Conservation (phyloP, 306 rosid genomes). For the Prunus davidiana region DNA sequence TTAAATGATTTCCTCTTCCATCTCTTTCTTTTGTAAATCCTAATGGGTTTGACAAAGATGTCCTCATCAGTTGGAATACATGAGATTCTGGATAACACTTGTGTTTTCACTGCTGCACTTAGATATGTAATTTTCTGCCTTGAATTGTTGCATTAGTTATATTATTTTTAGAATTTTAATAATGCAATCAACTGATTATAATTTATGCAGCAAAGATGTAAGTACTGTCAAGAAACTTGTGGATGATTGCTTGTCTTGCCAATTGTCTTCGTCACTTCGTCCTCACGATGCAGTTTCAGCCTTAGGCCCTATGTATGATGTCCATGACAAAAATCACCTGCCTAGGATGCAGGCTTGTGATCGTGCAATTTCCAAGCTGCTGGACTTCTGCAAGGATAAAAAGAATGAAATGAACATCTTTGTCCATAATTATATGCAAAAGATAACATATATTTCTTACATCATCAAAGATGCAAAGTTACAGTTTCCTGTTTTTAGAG, state of each 20-base stretch:
- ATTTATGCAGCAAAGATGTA: slow-evolving; percentile 88
- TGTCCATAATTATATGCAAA: slow-evolving; percentile 81
- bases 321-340: slow-evolving; percentile 83
- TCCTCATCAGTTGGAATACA: too few relatives aligned
- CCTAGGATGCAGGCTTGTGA: slow-evolving; percentile 89
- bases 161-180: neutral
- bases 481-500: slow-evolving; percentile 94
- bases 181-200: neutral
- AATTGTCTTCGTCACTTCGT: slow-evolving; percentile 84
- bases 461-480: slow-evolving; percentile 85
- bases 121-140: neutral
- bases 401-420: slow-evolving; percentile 83
- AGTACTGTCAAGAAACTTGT: slow-evolving; percentile 88
- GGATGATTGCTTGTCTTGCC: slow-evolving; percentile 85
- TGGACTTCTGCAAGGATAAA: slow-evolving; percentile 67
- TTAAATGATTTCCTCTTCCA: too few relatives aligned
- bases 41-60: too few relatives aligned
- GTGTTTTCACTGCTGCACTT: neutral
- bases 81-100: too few relatives aligned
- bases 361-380: slow-evolving; percentile 64
- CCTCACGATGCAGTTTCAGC: slow-evolving; percentile 99
- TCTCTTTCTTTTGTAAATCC: too few relatives aligned
- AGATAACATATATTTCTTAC: slow-evolving; percentile 63
- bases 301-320: slow-evolving; percentile 97
- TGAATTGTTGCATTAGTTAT: neutral